Base-by-base conservation (phyloP, 2,329 filamentous ascomycete genomes). In the Fusarium citri region DNA sequence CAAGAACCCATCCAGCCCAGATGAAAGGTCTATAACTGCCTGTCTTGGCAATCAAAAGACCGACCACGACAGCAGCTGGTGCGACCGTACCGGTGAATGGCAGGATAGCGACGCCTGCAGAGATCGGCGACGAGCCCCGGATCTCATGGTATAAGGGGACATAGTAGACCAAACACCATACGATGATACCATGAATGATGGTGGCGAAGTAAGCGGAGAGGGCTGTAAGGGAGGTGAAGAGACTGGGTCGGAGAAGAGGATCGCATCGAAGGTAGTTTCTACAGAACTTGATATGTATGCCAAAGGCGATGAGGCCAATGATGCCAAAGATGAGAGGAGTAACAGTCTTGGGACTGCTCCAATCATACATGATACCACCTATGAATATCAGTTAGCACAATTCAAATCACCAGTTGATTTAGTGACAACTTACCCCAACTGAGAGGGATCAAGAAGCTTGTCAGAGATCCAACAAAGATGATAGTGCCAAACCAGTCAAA, bases 301-400 rank as follows among this genome's bases (percentile, higher is more conserved):
- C 54, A 41, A 74, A 74, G 4, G 20, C 60, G 6, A 72, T 34
- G 14, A 74, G 68, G 2, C 87, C 85, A 1, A 80, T 76, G 1
- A 80, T 76, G 3, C 89, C 89, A 7, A 91, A 47, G 9, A 89
- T 77, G 12, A 93, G 78, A 0, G 90, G 90, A 0, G 91, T 82
- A 2, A 92, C 79, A 0, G 88, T 90, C 3, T 84, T 83, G 84
- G 87, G 91, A 6, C 84, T 88, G 46, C 80, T 76, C 91, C 90
- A 93, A 1, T 83, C 73, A 74, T 91, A 92, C 79, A 89, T 86
- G 11, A 91, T 83, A 40, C 89, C 90, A 12, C 89, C 91, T 72
- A 28, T 5, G 5, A 43, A 37, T 25, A 10, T 20, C 20, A 16
- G 26, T 72, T 18, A 72, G 59, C 16, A 60, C 3, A 55, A 14